Conservation (phyloP, 768 basidiomycete genomes). For the Agaricus subrufescens region DNA sequence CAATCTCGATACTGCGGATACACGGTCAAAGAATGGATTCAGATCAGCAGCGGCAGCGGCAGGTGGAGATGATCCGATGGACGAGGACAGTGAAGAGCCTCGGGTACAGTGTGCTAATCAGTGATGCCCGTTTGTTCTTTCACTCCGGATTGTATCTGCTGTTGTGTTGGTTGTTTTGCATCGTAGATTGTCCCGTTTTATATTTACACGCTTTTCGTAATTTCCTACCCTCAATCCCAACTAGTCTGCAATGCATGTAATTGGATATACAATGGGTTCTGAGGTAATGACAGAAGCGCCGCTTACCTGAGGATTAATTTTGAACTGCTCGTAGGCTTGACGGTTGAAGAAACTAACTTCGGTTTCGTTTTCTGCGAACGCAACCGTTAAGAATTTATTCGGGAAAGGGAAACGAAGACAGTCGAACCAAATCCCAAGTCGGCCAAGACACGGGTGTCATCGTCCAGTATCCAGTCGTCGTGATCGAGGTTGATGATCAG, state of each 20-base stretch:
- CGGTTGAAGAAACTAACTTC: conserved; percentile 91
- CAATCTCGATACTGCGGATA: conserved; percentile 73
- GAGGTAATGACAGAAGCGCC: not conserved
- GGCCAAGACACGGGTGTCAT: conserved; percentile 60
- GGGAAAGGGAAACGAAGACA: not conserved
- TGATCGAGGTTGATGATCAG: conserved; percentile 97
- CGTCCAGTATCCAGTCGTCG: conserved; percentile 86
- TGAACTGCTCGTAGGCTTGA: conserved; percentile 75
- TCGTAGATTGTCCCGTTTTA: conserved; percentile 23
- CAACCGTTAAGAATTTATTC: not conserved
- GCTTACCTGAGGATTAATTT: conserved; percentile 71
- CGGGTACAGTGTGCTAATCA: conserved; percentile 96
- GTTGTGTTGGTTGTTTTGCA: conserved; percentile 16
- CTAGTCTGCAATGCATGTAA: conserved; percentile 30
- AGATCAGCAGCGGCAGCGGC: conserved; percentile 13
- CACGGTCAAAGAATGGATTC: conserved; percentile 48
- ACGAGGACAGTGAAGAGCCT: conserved; percentile 89
- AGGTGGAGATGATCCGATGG: conserved; percentile 73
- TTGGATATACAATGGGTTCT: conserved; percentile 7
- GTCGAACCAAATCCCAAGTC: conserved; percentile 72
- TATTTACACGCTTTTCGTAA: conserved; percentile 34
- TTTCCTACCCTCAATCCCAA: conserved; percentile 40
- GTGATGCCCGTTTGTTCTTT: conserved; percentile 25
- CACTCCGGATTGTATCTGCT: conserved; percentile 11
- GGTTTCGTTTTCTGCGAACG: conserved; percentile 80